Evolutionary conservation across 1,284 basidiomycete species (phyloP), one percentile per base, ranked within the genome.

Genomic region (Sanghuangporus baumii): DNA sequence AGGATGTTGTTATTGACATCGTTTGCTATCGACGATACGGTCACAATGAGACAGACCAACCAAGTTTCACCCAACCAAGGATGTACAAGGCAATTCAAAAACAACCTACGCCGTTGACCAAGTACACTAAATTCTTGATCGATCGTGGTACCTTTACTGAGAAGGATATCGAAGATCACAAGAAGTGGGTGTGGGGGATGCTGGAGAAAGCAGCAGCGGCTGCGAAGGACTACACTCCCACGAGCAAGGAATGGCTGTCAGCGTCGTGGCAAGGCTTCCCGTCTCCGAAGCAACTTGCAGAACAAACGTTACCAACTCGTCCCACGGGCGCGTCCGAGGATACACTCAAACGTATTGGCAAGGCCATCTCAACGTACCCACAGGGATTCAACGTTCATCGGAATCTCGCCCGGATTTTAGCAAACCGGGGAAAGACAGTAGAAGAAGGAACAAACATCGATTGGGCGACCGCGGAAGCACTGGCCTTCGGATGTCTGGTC

Each of bases 31-130:
- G 97, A 69, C 93, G 96, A 61, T 89, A 99, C 74, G 97, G 97
- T 26, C 97, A 99, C 81, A 99, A 99, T 77, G 97, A 99, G 79
- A 98, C 96, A 20, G 97, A 99, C 75, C 97, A 99, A 76, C 97
- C 97, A 20, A 91, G 87, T 74, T 99, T 99, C 82, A 99, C 97
- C 20, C 97, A 99, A 76, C 97, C 97, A 11, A 86, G 93, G 67
- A 99, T 99, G 96, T 99, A 99, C 83, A 85, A 95, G 75, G 94
- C 94, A 18, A 98, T 99, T 74, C 88, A 88, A 76, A 92, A 94
- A 72, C 95, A 99, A 78, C 92, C 92, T 4, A 94, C 96, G 1
- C 89, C 96, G 8, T 83, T 99, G 62, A 90, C 91, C 16, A 86
- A 94, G 75, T 99, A 99, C 81, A 85, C 91, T 67, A 91, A 96